Evolutionary conservation across 768 basidiomycete species (phyloP).

Genomic region (Sistotremastrum niveocremeum): DNA sequence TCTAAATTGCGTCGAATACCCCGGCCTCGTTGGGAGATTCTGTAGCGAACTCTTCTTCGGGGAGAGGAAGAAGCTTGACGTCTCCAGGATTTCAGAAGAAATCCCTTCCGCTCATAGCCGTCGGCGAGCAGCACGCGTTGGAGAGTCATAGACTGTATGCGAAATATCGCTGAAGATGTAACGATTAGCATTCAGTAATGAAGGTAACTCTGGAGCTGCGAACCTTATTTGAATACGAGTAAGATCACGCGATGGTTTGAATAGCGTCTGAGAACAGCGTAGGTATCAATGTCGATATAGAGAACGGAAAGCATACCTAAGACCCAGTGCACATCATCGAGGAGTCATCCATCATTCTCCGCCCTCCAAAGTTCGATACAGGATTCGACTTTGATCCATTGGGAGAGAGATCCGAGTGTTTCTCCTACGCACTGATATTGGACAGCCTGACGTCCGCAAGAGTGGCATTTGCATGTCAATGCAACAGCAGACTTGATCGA

Average conservation of each 20-base stretch:
- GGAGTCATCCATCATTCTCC: constrained; percentile 55
- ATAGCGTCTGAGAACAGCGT: constrained; percentile 66
- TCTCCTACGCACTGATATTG: constrained; percentile 73
- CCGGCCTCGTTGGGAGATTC: constrained; percentile 82
- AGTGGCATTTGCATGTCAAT: constrained; percentile 84
- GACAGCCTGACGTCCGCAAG: constrained; percentile 87
- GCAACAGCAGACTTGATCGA: constrained; percentile 96
- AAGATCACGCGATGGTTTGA: constrained; percentile 91
- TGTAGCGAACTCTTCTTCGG: constrained; percentile 85
- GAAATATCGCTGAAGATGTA: constrained; percentile 61
- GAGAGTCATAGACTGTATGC: constrained; percentile 82
- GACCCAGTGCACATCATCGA: constrained; percentile 89
- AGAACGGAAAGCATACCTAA: constrained; percentile 41
- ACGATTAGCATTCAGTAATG: background rate
- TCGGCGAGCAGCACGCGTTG: constrained; percentile 80
- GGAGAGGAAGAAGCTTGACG: constrained; percentile 76
- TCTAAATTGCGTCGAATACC: constrained; percentile 78
- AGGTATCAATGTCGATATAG: background rate
- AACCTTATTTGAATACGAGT: constrained; percentile 78
- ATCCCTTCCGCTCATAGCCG: constrained; percentile 54
- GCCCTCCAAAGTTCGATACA: constrained; percentile 79
- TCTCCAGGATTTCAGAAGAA: constrained; percentile 64
- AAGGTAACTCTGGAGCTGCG: background rate
- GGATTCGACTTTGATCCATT: constrained; percentile 81
- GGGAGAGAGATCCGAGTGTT: constrained; percentile 54